Evolutionary conservation across 345 rosid genomes (phyloP).

Genomic region (Passiflora organensis): DNA sequence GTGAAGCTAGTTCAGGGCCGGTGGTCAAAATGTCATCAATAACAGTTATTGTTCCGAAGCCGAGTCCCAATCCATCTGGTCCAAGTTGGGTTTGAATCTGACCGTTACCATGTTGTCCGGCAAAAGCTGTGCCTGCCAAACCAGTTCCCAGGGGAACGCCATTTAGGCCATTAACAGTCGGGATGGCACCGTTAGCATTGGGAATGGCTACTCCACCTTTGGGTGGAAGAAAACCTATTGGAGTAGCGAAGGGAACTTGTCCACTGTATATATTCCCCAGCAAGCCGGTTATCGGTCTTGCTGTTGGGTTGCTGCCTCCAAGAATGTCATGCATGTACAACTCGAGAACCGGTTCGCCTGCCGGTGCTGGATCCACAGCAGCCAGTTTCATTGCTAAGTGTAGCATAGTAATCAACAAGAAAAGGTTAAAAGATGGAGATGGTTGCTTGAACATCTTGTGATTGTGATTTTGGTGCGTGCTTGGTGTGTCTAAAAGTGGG

Average conservation of each 20-base stretch:
- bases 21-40: conserved; percentile 71
- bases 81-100: conserved; percentile 67
- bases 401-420: conserved; percentile 22
- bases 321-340: conserved; percentile 90
- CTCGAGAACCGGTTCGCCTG: conserved; percentile 54
- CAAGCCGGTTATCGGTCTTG: conserved; percentile 87
- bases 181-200: conserved; percentile 83
- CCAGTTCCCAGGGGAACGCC: conserved; percentile 94
- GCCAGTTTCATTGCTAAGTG: background rate
- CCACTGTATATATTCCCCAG: conserved; percentile 96
- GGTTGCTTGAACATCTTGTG: conserved; percentile 42
- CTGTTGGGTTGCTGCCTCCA: conserved; percentile 83
- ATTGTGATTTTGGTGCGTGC: no score
- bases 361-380: conserved; percentile 5
- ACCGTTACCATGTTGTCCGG: conserved; percentile 36
- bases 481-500: no score
- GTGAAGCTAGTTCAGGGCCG: conserved; percentile 75
- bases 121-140: conserved; percentile 66
- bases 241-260: conserved; percentile 90
- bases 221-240: conserved; percentile 71
- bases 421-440: conserved; percentile 22
- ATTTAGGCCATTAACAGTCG: conserved; percentile 50
- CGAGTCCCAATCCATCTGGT: conserved; percentile 76
- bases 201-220: conserved; percentile 64
- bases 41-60: conserved; percentile 86